Base-by-base conservation (phyloP, 192 early-diverging fungal species). In the Kappamyces sp. region DNA sequence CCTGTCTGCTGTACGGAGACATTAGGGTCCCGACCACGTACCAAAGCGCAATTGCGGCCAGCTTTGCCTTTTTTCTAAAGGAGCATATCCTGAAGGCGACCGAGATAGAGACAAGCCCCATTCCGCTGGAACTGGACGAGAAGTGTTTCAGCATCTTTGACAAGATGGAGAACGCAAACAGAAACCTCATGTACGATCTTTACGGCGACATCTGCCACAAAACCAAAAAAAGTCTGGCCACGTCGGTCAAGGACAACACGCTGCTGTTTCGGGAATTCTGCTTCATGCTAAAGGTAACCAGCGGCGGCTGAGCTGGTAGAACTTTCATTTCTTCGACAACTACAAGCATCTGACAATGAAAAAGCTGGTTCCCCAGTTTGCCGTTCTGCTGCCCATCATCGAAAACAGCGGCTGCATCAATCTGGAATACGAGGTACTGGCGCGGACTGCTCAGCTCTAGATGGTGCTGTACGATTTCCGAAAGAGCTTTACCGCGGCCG, bases 361-460 rank as follows among this genome's bases (percentile, higher is more conserved):
- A 7, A 38, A 52, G 23, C 62, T 74, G 32, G 64, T 79, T 32
- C 36, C 49, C 2, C 49, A 69, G 12, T 71, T 79, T 46, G 61
- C 64, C 12, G 44, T 10, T 9, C 35, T 39, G 31, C 47, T 66
- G 35, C 64, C 71, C 2, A 32, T 8, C 1, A 68, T 78, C 3
- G 15, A n/a, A 9, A 63, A 68, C 34, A 55, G 47, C 32, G 74
- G 65, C 4, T 40, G 50, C 35, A 66, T 67, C 59, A 79, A 79
- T 51, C 63, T 79, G 23, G 77, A 79, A 51, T 69, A 65, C 62
- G 77, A 78, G 68, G 76, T 78, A 61, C 9, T 15, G 8, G 4
- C 32, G 7, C 41, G 10, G 7, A 9, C 9, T 36, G 32, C 23
- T 32, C 46, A 40, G 0, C 41, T 3, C 31, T 57, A 3, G 55